phyloP scores from a whole-genome alignment of 129 eudicot species.

The Ambrosia trifida region DNA sequence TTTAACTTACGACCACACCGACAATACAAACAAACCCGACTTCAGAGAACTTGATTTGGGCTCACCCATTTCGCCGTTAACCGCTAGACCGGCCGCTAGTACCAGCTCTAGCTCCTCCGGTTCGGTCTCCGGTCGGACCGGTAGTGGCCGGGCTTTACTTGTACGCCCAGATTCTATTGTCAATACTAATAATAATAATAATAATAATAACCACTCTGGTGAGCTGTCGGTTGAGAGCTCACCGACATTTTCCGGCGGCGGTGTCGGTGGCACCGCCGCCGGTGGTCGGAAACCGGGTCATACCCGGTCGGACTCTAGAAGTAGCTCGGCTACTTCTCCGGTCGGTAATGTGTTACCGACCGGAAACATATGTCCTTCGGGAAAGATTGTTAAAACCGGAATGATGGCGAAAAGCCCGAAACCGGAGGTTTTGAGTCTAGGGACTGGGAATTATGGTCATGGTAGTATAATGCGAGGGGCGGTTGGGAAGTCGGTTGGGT shows the following conservation, averaged over 20 bases:
- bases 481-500: slow-evolving; percentile 21
- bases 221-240: slow-evolving; percentile 77
- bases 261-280: slow-evolving; percentile 26
- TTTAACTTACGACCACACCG: slow-evolving; percentile 30
- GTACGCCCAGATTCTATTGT: slow-evolving; percentile 29
- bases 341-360: slow-evolving; percentile 58
- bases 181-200: slow-evolving; percentile 31
- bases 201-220: slow-evolving; percentile 55
- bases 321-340: slow-evolving; percentile 60
- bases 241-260: slow-evolving; percentile 43
- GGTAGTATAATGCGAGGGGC: slow-evolving; percentile 89
- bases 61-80: slow-evolving; percentile 78
- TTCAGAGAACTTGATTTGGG: slow-evolving; percentile 81
- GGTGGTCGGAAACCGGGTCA: slow-evolving; percentile 40
- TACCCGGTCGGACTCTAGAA: slow-evolving; percentile 47
- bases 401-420: slow-evolving; percentile 48
- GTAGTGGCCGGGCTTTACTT: slow-evolving; percentile 17
- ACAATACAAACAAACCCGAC: slow-evolving; percentile 66
- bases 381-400: slow-evolving; percentile 59
- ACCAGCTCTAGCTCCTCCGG: slow-evolving; percentile 86
- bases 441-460: slow-evolving; percentile 76
- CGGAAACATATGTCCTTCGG: slow-evolving; percentile 76
- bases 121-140: slow-evolving; percentile 66
- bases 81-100: slow-evolving; percentile 34
- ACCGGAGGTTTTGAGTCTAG: slow-evolving; percentile 66